Evolutionary conservation across 2,329 filamentous ascomycete genomes (phyloP).

Genomic region (Stachybotrys chlorohalonatus): DNA sequence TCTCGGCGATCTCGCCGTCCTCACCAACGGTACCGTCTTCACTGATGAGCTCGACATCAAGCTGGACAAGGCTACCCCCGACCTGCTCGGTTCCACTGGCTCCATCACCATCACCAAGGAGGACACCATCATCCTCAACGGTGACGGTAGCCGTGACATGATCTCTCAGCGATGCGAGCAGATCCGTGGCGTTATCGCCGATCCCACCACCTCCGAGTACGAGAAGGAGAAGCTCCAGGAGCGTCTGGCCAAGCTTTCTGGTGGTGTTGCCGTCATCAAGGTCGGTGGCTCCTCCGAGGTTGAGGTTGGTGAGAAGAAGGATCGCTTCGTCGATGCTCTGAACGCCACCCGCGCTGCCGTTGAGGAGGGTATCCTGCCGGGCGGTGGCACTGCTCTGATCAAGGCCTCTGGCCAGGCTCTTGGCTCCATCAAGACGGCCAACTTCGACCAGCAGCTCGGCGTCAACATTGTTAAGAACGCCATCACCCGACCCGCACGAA

Average conservation of each 20-base stretch:
- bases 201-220: conserved; percentile 93
- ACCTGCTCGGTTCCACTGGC: conserved; percentile 93
- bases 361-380: conserved; percentile 97
- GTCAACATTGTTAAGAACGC: conserved; percentile 96
- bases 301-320: conserved; percentile 99
- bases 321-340: conserved; percentile 94
- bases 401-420: conserved; percentile 93
- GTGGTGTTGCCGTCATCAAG: conserved; percentile 98
- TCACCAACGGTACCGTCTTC: conserved; percentile 97
- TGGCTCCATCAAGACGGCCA: conserved; percentile 70
- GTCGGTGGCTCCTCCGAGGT: conserved; percentile 96
- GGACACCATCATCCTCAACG: conserved; percentile 97
- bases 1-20: conserved; percentile 88
- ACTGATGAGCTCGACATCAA: conserved; percentile 97
- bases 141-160: conserved; percentile 87
- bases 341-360: conserved; percentile 97
- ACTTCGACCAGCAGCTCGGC: conserved; percentile 99
- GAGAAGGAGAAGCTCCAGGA: conserved; percentile 99
- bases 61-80: conserved; percentile 93
- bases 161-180: conserved; percentile 97
- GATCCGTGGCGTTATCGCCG: conserved; percentile 92
- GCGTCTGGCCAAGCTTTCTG: conserved; percentile 97
- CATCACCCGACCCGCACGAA: conserved; percentile 89
- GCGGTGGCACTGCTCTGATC: conserved; percentile 94
- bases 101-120: conserved; percentile 99